phyloP scores from a whole-genome alignment of 2,329 filamentous ascomycete species.

The Fusarium sp. region DNA sequence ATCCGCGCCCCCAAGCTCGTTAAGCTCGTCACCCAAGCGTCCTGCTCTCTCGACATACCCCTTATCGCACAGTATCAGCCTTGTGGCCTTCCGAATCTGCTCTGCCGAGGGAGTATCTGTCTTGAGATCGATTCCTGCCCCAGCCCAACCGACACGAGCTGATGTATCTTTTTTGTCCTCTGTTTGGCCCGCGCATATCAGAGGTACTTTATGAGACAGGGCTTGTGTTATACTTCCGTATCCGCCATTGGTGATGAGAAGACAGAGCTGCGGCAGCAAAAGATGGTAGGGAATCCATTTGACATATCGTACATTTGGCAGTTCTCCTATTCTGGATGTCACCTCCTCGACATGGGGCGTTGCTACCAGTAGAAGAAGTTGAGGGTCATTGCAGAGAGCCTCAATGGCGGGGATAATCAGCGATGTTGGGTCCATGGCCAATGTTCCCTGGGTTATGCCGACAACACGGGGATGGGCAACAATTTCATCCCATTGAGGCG shows the following conservation, averaged over 20 bases:
- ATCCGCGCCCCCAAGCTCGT: constrained; percentile 43
- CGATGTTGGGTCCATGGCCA: constrained; percentile 51
- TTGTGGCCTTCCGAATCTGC: constrained; percentile 43
- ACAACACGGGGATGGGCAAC: constrained; percentile 46
- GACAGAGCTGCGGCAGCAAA: constrained; percentile 49
- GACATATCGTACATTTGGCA: constrained; percentile 47
- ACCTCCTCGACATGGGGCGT: constrained; percentile 48
- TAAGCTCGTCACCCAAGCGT: constrained; percentile 44
- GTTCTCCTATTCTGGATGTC: constrained; percentile 29
- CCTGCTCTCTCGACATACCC: constrained; percentile 41
- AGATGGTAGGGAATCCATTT: constrained; percentile 52
- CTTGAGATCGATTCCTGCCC: constrained; percentile 51
- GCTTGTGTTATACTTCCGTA: constrained; percentile 54
- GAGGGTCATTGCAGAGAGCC: constrained; percentile 46
- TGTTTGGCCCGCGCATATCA: constrained; percentile 52
- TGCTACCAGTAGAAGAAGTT: constrained; percentile 49
- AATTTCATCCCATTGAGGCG: constrained; percentile 50
- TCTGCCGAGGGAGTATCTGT: constrained; percentile 48
- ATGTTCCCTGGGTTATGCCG: constrained; percentile 54
- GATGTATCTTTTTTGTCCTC: constrained; percentile 54
- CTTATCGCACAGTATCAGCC: constrained; percentile 41
- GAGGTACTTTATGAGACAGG: constrained; percentile 49
- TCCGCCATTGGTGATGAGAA: constrained; percentile 53
- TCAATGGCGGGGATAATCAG: constrained; percentile 53
- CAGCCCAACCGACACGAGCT: constrained; percentile 48